Base-by-base conservation (phyloP, 768 basidiomycete species). In the Podaxis sp. region DNA sequence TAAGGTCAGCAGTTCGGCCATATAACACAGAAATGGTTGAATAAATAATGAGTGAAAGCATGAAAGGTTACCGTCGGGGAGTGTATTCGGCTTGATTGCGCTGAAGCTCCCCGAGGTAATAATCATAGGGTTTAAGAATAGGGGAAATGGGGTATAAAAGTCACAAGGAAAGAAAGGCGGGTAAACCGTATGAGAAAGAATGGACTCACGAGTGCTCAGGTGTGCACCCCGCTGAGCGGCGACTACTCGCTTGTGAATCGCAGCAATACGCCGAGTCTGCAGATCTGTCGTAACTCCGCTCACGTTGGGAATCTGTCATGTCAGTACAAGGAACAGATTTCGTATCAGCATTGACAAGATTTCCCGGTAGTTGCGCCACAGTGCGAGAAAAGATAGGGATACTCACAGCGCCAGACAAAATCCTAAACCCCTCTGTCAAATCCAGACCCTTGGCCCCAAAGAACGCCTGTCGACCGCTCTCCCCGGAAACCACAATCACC, bases 351-450 rank as follows among this genome's bases (percentile, higher is more conserved):
- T 46, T 41, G 43, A 19, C 43, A 19, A n/a, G 43, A 46, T 6
- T 7, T n/a, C 15, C 17, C 4, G 19, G 19, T n/a, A 29, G 43
- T 6, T 46, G 43, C 43, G 43, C 0, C 3, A 46, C 43, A 15
- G 52, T 15, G 46, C 19, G 46, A 8, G 19, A 27, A 25, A 33
- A 63, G 66, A 29, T 50, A 62, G 52, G 65, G 57, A 61, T 29
- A 83, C 88, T 66, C 71, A 91, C 90, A 59, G 88, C 89, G 55
- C 90, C 90, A 55, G 88, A 89, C 64, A 93, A 80, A 68, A 90
- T 83, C 68, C 86, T 89, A 79, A 90, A 92, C 4, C 89, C 90
- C 76, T 90, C 89, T 46, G 85, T 87, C 55, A 93, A 81, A 73
- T 91, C 89, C 65, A 93, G 83, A 22, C 82, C 82, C 73, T 84